Evolutionary conservation across 768 basidiomycete species (phyloP).

Genomic region (Leccinum longicurvipes): DNA sequence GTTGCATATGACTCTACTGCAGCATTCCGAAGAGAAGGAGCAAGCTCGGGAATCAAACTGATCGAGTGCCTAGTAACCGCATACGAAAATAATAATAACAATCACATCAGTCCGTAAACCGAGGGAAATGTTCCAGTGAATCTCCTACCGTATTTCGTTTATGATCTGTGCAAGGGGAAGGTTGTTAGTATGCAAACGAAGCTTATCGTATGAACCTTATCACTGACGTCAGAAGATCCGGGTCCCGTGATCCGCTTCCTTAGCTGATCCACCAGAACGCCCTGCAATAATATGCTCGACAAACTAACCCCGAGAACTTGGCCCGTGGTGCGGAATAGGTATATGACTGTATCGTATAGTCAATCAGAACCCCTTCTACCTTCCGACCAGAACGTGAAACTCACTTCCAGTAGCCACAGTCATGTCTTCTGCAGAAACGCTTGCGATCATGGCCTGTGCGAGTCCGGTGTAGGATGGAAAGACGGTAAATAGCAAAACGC

Average conservation of each 20-base stretch:
- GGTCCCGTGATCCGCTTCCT: constrained; percentile 74
- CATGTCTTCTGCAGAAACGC: constrained; percentile 75
- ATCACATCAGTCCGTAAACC: constrained; percentile 15
- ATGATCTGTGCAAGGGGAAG: constrained; percentile 54
- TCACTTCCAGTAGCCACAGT: constrained; percentile 88
- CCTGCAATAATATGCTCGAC: constrained; percentile 80
- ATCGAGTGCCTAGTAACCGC: constrained; percentile 60
- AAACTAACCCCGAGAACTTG: constrained; percentile 95
- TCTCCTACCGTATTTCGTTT: constrained; percentile 57
- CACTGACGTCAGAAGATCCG: constrained; percentile 63
- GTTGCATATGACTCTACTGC: constrained; percentile 77
- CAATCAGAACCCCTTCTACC: constrained; percentile 5
- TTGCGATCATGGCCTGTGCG: constrained; percentile 78
- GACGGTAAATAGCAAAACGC: constrained; percentile 26
- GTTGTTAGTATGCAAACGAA: constrained; percentile 14
- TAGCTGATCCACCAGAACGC: constrained; percentile 68
- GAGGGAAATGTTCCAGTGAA: constrained; percentile 6
- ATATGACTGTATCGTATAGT: constrained; percentile 59
- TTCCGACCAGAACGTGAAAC: constrained; percentile 28
- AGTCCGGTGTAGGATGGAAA: constrained; percentile 1
- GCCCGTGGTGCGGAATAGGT: constrained; percentile 89
- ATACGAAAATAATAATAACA: not conserved
- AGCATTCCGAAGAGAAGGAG: constrained; percentile 49
- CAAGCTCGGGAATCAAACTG: constrained; percentile 62
- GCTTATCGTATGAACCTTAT: constrained; percentile 20